These are phyloP conservation scores for Trichoderma oligosporum DNA, from an alignment of 2,329 filamentous ascomycete species.

Conservation along the genomic window DNA sequence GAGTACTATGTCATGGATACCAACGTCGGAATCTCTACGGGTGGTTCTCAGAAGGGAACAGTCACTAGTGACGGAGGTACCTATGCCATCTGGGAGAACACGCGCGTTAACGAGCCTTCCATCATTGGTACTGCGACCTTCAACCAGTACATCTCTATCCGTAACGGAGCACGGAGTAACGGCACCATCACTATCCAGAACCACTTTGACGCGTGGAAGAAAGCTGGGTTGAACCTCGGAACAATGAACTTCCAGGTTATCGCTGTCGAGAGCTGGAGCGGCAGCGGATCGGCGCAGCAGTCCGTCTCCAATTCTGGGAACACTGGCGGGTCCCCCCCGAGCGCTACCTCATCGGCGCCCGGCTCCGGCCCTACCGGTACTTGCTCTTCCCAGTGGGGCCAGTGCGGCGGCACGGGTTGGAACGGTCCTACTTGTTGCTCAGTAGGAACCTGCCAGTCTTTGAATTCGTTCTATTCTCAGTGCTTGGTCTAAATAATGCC, in stretches of 20 bases:
- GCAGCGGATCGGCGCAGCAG: not conserved
- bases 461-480: not conserved
- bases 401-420: not conserved
- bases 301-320: not conserved
- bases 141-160: slow-evolving; percentile 41
- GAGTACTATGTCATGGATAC: slow-evolving; percentile 41
- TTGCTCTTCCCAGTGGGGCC: not conserved
- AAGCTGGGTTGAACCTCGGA: slow-evolving; percentile 46
- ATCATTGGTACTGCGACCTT: slow-evolving; percentile 49
- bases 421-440: not conserved
- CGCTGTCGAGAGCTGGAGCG: slow-evolving; percentile 52
- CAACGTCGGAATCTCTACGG: slow-evolving; percentile 36
- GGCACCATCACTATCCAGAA: slow-evolving; percentile 45
- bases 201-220: slow-evolving; percentile 46
- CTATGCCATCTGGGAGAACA: slow-evolving; percentile 38
- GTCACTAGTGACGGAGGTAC: slow-evolving; percentile 36
- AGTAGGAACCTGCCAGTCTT: not conserved
- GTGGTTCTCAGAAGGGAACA: slow-evolving; percentile 32
- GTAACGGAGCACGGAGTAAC: slow-evolving; percentile 4
- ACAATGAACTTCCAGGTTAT: slow-evolving; percentile 52
- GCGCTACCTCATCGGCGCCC: not conserved
- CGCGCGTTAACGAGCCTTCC: slow-evolving; percentile 42
- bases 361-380: not conserved
- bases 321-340: not conserved
- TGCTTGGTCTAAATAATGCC: not conserved